Conservation (phyloP, 2,329 filamentous ascomycete genomes). For the Penicillium thymicola region DNA sequence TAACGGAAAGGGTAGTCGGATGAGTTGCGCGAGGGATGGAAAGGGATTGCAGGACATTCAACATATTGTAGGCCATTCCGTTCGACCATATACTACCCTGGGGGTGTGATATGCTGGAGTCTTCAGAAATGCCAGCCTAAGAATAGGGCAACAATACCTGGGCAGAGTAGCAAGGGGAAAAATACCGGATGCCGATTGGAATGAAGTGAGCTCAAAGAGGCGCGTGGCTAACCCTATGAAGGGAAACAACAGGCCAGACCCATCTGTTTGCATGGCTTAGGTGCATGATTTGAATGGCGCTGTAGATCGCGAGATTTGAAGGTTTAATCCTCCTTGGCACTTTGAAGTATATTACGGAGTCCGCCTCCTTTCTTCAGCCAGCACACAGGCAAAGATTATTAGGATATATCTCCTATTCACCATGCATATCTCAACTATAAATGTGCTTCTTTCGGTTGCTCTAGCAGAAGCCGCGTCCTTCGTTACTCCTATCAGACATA, state of each 20-base stretch:
- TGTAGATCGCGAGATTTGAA: neutral
- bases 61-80: slow-evolving; percentile 37
- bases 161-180: slow-evolving; percentile 15
- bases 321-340: neutral
- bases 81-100: too few relatives aligned
- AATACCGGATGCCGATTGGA: slow-evolving; percentile 25
- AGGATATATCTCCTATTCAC: neutral
- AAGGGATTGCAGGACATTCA: slow-evolving; percentile 45
- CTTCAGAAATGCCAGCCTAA: slow-evolving; percentile 1
- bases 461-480: neutral
- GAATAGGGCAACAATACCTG: slow-evolving; percentile 7
- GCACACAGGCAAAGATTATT: neutral
- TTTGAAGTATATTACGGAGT: neutral
- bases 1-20: slow-evolving; percentile 40
- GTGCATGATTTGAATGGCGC: neutral
- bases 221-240: slow-evolving; percentile 29
- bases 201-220: slow-evolving; percentile 28
- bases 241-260: slow-evolving; percentile 10
- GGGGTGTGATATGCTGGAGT: slow-evolving; percentile 35
- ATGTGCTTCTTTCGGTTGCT: neutral
- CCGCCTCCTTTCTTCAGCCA: neutral
- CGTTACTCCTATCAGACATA: neutral
- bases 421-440: slow-evolving; percentile 2
- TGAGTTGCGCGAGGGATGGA: slow-evolving; percentile 46
- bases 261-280: neutral